phyloP scores from a whole-genome alignment of 345 rosid genomes.

The Gossypium ekmanianum region DNA sequence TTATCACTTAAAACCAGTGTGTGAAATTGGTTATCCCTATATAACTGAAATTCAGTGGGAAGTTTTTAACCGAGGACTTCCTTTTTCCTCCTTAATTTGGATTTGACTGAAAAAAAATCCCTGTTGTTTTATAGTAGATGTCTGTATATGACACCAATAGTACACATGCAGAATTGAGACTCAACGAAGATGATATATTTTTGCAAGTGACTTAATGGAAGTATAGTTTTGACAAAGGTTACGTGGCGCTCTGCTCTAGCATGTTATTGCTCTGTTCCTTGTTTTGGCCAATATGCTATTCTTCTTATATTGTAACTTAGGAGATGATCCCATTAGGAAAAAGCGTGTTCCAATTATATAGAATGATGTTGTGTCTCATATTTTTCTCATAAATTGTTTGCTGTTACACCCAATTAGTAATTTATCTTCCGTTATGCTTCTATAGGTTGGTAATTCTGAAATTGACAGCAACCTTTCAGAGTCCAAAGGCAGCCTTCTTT shows the following conservation, averaged over 20 bases:
- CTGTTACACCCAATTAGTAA: not conserved
- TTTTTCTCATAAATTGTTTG: not conserved
- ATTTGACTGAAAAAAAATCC: not conserved
- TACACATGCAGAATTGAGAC: not conserved
- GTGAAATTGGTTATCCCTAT: not conserved
- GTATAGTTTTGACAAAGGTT: not conserved
- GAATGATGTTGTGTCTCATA: not conserved
- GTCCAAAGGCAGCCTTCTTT: not conserved
- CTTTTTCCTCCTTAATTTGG: not conserved
- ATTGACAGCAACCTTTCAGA: constrained; percentile 27
- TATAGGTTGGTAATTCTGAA: constrained; percentile 52
- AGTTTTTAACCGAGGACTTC: not conserved
- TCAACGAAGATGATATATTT: not conserved
- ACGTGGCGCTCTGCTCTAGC: not conserved
- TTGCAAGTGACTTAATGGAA: not conserved
- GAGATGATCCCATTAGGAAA: not conserved
- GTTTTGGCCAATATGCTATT: not conserved
- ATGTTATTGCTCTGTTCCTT: not conserved
- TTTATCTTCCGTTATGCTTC: not conserved
- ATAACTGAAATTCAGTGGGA: not conserved
- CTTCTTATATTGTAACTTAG: not conserved
- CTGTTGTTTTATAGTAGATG: not conserved
- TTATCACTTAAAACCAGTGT: not conserved
- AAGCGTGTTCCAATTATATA: not conserved
- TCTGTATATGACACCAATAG: not conserved